Base-by-base conservation (phyloP, 2,329 filamentous ascomycete species). In the Pseudopyrenochaeta lycopersici region DNA sequence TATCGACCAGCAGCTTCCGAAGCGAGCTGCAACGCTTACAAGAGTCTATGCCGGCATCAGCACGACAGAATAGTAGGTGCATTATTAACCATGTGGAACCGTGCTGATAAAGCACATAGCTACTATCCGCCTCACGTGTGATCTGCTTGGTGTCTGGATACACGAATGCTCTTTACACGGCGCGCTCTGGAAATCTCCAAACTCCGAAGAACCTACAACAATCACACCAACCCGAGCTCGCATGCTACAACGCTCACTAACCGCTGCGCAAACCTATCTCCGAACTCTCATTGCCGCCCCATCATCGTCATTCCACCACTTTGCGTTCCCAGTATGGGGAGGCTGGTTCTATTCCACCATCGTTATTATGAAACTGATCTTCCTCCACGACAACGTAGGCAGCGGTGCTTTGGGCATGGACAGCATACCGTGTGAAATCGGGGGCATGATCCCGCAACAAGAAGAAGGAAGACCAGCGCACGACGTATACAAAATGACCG, bases 261-360 rank as follows among this genome's bases (percentile, higher is more conserved):
- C 21, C 4, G 54, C 63, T 11, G 50, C 59, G 7, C 58, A 60
- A 40, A 40, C 47, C 1, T 62, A 60, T 35, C 29, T 63, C n/a
- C 49, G 46, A 7, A 56, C 43, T 1, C 20, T 68, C 1, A 35
- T 63, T 11, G 39, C 29, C 2, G 46, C 46, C 7, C 46, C 52
- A 0, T 21, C 59, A 11, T n/a, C 32, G 11, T 52, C 47, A 2
- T 48, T 64, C 6, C 54, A 62, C 38, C 43, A 60, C 11, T 51
- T 65, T 20, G 35, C 56, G 15, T 63, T 63, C 20, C 52, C 54
- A 2, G 33, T 46, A 1, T 68, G 58, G 65, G 52, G 54, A 1
- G 56, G 52, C n/a, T 68, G 60, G 65, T 65, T 66, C 48, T 68
- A 65, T 21, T 54, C 62, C 14, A 56, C 54, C 4, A 53, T 68